Base-by-base conservation (phyloP, 805 yeast genomes). In the Yamadazyma sp. region DNA sequence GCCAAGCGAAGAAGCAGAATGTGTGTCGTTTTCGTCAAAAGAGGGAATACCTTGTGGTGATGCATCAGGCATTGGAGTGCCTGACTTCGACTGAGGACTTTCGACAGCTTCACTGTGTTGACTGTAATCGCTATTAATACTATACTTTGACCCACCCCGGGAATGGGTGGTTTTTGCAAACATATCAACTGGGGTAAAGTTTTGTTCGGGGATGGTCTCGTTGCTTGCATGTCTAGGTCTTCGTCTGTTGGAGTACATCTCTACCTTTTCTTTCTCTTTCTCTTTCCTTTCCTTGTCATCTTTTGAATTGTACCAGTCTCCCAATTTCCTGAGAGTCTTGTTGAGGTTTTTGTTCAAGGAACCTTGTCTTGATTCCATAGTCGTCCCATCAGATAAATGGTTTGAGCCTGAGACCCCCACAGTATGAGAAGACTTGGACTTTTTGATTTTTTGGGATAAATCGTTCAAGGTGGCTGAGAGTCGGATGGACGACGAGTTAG, bases 181-280 rank as follows among this genome's bases (percentile, higher is more conserved):
- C 40, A 37, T 37, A 12, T 37, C 40, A 3, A 27, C 40, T 11
- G 40, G 40, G 7, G 35, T 12, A 21, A 8, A 26, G 14, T 18
- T 37, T 11, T 16, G 36, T 15, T 30, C 36, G 12, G 26, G 14
- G 10, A 19, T 12, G 7, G 11, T 15, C 13, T 37, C 40, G 24
- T 28, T 37, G 19, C 41, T 38, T 14, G 41, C 15, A 35, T 41
- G 60, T 41, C 54, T 57, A 10, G 67, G 59, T 29, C 46, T 39
- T 49, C 84, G 64, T 52, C 85, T 62, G 18, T 67, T 77, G 28
- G 75, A 66, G n/a, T 81, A 81, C 87, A 81, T 81, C 51, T 80
- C 85, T 0, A 86, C 86, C 0, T 81, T 75, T 5, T 56, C 61
- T 8, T 45, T 43, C 6, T 42, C 47, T 12, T 44, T 39, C 10